phyloP scores from a whole-genome alignment of 73 alveolate genomes.

The Paramecium sonneborni region DNA sequence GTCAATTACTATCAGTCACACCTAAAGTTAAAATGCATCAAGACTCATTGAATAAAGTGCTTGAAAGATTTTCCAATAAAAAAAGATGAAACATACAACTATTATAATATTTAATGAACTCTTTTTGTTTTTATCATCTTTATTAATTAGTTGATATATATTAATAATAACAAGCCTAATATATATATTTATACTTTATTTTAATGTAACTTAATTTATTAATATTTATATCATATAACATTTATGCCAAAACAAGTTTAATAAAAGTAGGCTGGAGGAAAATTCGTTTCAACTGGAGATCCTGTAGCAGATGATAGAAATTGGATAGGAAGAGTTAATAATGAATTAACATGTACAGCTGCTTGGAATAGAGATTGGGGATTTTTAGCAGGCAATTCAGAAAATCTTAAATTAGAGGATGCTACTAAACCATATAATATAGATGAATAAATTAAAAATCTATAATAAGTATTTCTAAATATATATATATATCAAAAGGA shows the following conservation, averaged over 20 bases:
- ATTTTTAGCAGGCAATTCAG: slow-evolving; percentile 64
- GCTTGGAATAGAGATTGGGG: slow-evolving; percentile 73
- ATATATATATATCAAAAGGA: not conserved
- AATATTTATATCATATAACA: not conserved
- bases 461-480: slow-evolving; percentile 27
- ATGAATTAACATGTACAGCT: slow-evolving; percentile 65
- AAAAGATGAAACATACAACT: not conserved
- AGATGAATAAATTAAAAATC: slow-evolving; percentile 60
- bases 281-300: slow-evolving; percentile 64
- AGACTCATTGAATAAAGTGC: not conserved
- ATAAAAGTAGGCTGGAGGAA: slow-evolving; percentile 56
- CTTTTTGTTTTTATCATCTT: not conserved
- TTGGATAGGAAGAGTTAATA: slow-evolving; percentile 67
- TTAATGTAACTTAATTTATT: not conserved
- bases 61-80: slow-evolving; percentile 23
- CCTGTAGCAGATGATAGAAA: slow-evolving; percentile 71
- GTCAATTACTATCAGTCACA: not conserved
- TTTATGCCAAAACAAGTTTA: slow-evolving; percentile 41
- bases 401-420: slow-evolving; percentile 62
- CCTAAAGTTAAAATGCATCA: slow-evolving; percentile 20
- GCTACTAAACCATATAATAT: slow-evolving; percentile 64
- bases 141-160: not conserved
- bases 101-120: not conserved
- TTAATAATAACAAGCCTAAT: not conserved
- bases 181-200: not conserved